Conservation (phyloP, 805 yeast species). For the Citeromyces nyonsensis region DNA sequence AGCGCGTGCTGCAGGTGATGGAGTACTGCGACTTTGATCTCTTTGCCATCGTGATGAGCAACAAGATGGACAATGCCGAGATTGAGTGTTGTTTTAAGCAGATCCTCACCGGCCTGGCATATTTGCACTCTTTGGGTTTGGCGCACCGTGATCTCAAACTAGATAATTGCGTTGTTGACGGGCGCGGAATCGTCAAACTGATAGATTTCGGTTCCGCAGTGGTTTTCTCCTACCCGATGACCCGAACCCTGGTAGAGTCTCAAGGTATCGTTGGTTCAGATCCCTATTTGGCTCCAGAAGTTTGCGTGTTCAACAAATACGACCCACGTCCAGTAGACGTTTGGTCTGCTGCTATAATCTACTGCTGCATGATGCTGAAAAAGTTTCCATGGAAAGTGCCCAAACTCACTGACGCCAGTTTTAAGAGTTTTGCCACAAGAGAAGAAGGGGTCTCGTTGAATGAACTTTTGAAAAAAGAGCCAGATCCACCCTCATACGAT, state of each 20-base stretch:
- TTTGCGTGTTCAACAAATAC: constrained; percentile 64
- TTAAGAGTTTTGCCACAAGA: constrained; percentile 67
- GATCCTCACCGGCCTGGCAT: constrained; percentile 64
- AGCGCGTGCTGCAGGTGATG: constrained; percentile 80
- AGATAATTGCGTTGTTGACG: constrained; percentile 82
- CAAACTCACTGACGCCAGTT: constrained; percentile 63
- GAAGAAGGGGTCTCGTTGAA: constrained; percentile 54
- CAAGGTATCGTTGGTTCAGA: constrained; percentile 82
- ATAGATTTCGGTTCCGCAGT: constrained; percentile 93
- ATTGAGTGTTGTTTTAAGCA: constrained; percentile 84
- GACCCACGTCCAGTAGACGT: constrained; percentile 90
- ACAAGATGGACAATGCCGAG: constrained; percentile 69
- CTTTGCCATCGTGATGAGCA: constrained; percentile 90
- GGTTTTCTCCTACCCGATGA: constrained; percentile 79
- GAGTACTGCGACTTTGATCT: constrained; percentile 89
- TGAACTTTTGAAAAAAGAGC: constrained; percentile 38
- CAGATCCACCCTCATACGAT: constrained; percentile 24
- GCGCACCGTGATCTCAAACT: constrained; percentile 87
- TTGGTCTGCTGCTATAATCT: constrained; percentile 86
- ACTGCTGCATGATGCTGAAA: constrained; percentile 82
- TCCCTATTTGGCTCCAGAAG: constrained; percentile 88
- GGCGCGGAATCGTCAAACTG: constrained; percentile 72
- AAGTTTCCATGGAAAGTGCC: constrained; percentile 96
- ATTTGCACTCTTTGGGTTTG: constrained; percentile 71
- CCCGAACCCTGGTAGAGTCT: constrained; percentile 55